These are phyloP conservation scores for Blastobotrys indianensis DNA, from an alignment of 1,139 yeast species.

Conservation along the genomic window DNA sequence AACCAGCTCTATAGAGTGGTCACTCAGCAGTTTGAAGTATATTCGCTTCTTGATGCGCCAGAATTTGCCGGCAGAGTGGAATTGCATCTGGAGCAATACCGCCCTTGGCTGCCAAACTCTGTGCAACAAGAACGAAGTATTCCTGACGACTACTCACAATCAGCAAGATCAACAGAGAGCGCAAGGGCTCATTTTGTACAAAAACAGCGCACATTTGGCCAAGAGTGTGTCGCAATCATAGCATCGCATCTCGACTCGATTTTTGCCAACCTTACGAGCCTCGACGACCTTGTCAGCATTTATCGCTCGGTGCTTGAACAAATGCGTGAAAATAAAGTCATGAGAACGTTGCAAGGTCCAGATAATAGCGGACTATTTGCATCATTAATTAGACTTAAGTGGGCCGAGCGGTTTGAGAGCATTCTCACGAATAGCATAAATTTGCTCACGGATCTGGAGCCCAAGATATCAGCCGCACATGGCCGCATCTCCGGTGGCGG, in stretches of 20 bases:
- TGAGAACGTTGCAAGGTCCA: conserved; percentile 14
- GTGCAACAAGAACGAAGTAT: conserved; percentile 56
- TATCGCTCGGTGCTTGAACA: conserved; percentile 19
- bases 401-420: conserved; percentile 19
- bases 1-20: conserved; percentile 20
- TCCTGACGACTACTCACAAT: conserved; percentile 16
- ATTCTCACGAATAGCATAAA: conserved; percentile 9
- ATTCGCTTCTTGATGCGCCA: conserved; percentile 22
- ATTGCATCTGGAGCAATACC: conserved; percentile 58
- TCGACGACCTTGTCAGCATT: conserved; percentile 19
- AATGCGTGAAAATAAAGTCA: conserved; percentile 18
- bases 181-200: conserved; percentile 10
- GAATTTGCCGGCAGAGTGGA: conserved; percentile 21
- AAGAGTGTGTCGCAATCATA: conserved; percentile 11
- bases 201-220: conserved; percentile 15
- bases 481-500: too few species aligned
- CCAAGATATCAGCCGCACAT: neutral
- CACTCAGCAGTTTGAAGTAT: conserved; percentile 20
- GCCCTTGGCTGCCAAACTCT: conserved; percentile 78
- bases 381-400: conserved; percentile 16
- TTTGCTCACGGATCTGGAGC: conserved; percentile 5
- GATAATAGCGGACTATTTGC: conserved; percentile 14
- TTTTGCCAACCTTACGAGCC: conserved; percentile 13
- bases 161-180: conserved; percentile 14
- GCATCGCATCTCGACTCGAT: conserved; percentile 14